Percentiles rank a stretch among this genome's conserved stretches.
Evolutionary conservation across 2,329 filamentous ascomycete species (phyloP).

Genomic region (Apiospora sp.): DNA sequence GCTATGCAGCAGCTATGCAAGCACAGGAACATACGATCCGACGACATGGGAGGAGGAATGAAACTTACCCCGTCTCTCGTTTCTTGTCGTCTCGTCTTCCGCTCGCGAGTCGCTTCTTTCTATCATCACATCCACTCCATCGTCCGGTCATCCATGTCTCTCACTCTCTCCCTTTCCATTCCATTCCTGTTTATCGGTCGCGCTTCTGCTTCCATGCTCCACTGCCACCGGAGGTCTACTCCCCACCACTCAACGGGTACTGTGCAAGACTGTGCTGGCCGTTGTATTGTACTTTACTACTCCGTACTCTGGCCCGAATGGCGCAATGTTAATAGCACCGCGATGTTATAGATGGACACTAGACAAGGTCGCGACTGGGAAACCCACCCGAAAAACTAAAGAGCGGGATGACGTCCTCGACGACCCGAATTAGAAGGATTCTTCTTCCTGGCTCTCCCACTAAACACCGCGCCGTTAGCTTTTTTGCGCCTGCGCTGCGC

Average conservation of each 20-base stretch:
- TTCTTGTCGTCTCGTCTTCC: not conserved
- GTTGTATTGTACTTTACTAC: not conserved
- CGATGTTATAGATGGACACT: slow-evolving; percentile 10
- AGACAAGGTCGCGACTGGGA: not conserved
- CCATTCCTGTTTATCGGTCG: slow-evolving; percentile 18
- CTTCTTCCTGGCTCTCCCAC: not conserved
- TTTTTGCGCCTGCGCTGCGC: not conserved
- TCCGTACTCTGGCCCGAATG: not conserved
- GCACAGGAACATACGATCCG: not conserved
- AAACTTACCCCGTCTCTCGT: not conserved
- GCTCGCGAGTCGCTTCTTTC: not conserved
- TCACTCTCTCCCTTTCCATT: not conserved
- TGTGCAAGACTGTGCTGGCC: slow-evolving; percentile 10
- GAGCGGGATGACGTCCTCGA: slow-evolving; percentile 18
- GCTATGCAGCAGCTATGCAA: not conserved
- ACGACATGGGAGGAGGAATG: not conserved
- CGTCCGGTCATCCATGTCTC: not conserved
- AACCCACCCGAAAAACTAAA: slow-evolving; percentile 9
- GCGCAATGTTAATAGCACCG: slow-evolving; percentile 5
- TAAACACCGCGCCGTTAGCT: not conserved
- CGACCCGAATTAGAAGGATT: not conserved
- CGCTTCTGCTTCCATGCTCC: not conserved
- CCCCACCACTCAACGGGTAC: not conserved
- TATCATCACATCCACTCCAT: not conserved
- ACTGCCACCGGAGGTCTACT: not conserved